These are phyloP conservation scores for Platismatia glauca DNA, from an alignment of 495 filamentous ascomycete genomes.

Conservation along the genomic window DNA sequence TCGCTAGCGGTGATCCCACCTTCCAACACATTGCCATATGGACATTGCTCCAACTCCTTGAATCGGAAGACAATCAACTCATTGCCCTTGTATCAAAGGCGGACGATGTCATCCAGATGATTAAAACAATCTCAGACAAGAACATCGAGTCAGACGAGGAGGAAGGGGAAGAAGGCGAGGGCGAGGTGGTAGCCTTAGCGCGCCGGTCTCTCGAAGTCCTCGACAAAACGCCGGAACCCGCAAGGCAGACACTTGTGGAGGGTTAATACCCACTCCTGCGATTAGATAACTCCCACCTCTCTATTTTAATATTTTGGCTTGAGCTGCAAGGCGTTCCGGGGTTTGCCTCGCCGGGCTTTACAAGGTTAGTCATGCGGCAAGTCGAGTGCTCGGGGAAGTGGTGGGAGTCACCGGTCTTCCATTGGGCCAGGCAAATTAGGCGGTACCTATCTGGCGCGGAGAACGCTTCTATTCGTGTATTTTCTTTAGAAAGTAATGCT, in stretches of 20 bases:
- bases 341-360: constrained; percentile 3
- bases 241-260: constrained; percentile 41
- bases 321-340: constrained; percentile 21
- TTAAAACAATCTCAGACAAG: constrained; percentile 80
- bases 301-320: neutral
- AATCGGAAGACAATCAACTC: constrained; percentile 82
- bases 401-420: neutral
- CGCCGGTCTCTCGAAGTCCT: constrained; percentile 81
- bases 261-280: constrained; percentile 30
- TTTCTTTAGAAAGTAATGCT: neutral
- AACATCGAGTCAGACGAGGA: constrained; percentile 87
- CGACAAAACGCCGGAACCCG: constrained; percentile 45
- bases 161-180: constrained; percentile 77
- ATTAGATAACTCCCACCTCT: neutral
- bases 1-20: constrained; percentile 87
- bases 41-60: constrained; percentile 90
- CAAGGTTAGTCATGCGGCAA: neutral
- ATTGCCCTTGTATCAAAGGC: constrained; percentile 78
- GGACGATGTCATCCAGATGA: constrained; percentile 81
- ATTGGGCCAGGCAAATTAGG: constrained; percentile 1
- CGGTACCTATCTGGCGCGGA: constrained; percentile 2
- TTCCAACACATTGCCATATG: constrained; percentile 99
- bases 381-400: constrained; percentile 1
- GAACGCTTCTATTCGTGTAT: constrained; percentile 5
- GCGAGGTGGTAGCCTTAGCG: constrained; percentile 87